These are phyloP conservation scores for Parastagonospora avenae DNA, from an alignment of 2,329 filamentous ascomycete species.

Conservation along the genomic window DNA sequence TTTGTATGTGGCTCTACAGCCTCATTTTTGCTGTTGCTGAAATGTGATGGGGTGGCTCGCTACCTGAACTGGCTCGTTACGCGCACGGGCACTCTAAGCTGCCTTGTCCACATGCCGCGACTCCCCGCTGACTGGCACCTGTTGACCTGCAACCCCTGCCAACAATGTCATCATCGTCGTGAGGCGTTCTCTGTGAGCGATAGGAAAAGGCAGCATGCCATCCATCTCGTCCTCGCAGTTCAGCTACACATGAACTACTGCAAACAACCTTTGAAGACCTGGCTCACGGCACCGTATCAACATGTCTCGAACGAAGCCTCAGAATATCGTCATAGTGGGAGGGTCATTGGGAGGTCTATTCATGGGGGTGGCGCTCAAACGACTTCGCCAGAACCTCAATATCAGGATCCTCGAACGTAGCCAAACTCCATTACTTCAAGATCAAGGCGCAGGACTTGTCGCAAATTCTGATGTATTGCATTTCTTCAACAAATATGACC, in stretches of 20 bases:
- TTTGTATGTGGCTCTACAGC: too few species aligned
- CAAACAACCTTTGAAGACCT: neutral
- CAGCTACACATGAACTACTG: too few species aligned
- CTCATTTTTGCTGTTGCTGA: too few species aligned
- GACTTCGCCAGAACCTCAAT: conserved; percentile 23
- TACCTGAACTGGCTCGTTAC: too few species aligned
- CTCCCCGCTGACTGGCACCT: too few species aligned
- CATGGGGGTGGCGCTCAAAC: conserved; percentile 25
- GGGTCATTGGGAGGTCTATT: conserved; percentile 31
- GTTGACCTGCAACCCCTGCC: conserved; percentile 1
- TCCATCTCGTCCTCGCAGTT: neutral
- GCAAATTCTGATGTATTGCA: conserved; percentile 25
- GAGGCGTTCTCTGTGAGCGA: neutral
- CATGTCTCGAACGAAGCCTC: conserved; percentile 19
- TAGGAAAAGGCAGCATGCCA: neutral
- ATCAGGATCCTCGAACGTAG: conserved; percentile 35
- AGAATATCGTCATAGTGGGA: conserved; percentile 29
- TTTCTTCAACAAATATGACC: conserved; percentile 28
- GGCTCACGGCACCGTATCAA: neutral
- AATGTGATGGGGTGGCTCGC: too few species aligned
- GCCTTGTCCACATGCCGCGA: too few species aligned
- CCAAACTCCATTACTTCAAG: conserved; percentile 28
- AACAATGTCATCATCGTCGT: conserved; percentile 9
- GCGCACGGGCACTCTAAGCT: too few species aligned
- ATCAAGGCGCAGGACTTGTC: conserved; percentile 35